Conservation (phyloP, 192 early-diverging fungal species). For the Phlyctochytrium bullatum region DNA sequence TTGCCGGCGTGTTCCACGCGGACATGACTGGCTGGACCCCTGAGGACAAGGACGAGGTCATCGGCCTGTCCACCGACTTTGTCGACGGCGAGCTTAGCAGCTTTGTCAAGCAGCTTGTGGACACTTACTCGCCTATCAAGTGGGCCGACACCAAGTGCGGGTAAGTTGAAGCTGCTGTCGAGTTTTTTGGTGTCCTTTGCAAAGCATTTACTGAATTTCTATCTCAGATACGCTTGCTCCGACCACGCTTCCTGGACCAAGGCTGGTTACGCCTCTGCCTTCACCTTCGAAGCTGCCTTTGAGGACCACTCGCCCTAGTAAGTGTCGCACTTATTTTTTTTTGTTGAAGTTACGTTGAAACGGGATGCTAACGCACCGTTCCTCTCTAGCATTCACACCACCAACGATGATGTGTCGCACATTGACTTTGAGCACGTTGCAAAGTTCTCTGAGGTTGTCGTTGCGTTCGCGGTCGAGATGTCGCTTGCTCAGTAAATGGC, state of each 20-base stretch:
- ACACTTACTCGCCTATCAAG: conserved; percentile 65
- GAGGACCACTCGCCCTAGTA: conserved; percentile 28
- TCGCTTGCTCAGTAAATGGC: conserved; percentile 19
- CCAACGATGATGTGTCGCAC: conserved; percentile 70
- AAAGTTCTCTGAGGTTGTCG: conserved; percentile 79
- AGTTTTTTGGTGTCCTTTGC: background rate
- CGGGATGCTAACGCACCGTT: conserved; percentile 9
- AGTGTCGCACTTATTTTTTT: background rate
- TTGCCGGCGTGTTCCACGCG: conserved; percentile 80
- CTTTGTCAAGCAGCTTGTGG: conserved; percentile 56
- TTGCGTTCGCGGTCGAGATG: conserved; percentile 83
- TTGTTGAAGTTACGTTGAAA: background rate
- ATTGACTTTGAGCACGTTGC: conserved; percentile 86
- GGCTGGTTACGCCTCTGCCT: conserved; percentile 82
- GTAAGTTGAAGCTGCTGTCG: conserved; percentile 44
- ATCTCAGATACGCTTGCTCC: conserved; percentile 55
- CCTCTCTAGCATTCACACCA: conserved; percentile 74
- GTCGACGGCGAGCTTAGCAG: conserved; percentile 57
- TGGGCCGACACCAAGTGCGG: conserved; percentile 79
- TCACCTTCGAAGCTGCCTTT: conserved; percentile 58
- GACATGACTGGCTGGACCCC: conserved; percentile 93
- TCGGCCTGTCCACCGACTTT: conserved; percentile 83
- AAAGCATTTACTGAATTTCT: background rate
- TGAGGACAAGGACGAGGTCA: conserved; percentile 41
- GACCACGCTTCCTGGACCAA: conserved; percentile 93